A percentile compares a stretch with the other conserved stretches of the same genome.
Conservation (phyloP, 1,284 basidiomycete species). For the Papiliotrema terrestris region DNA sequence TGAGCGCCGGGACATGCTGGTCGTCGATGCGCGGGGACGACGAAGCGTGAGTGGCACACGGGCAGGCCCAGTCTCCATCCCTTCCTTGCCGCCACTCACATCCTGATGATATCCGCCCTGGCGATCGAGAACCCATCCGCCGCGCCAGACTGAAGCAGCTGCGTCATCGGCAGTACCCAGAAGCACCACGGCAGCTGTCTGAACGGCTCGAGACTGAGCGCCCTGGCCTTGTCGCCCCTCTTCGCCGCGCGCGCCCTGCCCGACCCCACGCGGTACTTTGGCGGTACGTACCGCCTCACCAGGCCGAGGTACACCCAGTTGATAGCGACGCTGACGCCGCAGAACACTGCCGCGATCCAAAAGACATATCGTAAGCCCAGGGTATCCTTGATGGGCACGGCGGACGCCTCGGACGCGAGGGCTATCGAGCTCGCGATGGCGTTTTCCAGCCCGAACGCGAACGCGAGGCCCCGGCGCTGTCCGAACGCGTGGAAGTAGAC, state of each 20-base stretch:
- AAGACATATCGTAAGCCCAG: constrained; percentile 23
- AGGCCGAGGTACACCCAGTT: constrained; percentile 21
- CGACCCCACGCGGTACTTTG: constrained; percentile 16
- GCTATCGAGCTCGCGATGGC: constrained; percentile 27
- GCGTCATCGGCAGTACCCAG: constrained; percentile 30
- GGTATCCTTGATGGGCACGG: constrained; percentile 24
- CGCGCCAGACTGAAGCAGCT: constrained; percentile 29
- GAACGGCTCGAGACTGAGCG: constrained; percentile 4
- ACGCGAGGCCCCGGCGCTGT: constrained; percentile 19
- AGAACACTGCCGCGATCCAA: constrained; percentile 31
- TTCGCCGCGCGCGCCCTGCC: constrained; percentile 10
- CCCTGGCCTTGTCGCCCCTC: not conserved
- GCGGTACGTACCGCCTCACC: constrained; percentile 17
- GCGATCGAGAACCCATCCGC: constrained; percentile 25
- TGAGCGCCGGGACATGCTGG: not conserved
- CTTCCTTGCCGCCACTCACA: too few species aligned
- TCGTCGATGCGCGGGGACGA: too few species aligned
- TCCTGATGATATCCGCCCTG: constrained; percentile 26
- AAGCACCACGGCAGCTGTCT: constrained; percentile 26
- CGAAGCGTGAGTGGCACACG: too few species aligned
- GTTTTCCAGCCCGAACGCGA: constrained; percentile 29
- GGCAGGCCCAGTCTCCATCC: too few species aligned
- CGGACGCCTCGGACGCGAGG: constrained; percentile 24
- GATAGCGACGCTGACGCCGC: constrained; percentile 17
- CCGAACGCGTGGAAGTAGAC: constrained; percentile 33